Evolutionary conservation across 116 monocot genomes (phyloP).

Genomic region (Posidonia oceanica): DNA sequence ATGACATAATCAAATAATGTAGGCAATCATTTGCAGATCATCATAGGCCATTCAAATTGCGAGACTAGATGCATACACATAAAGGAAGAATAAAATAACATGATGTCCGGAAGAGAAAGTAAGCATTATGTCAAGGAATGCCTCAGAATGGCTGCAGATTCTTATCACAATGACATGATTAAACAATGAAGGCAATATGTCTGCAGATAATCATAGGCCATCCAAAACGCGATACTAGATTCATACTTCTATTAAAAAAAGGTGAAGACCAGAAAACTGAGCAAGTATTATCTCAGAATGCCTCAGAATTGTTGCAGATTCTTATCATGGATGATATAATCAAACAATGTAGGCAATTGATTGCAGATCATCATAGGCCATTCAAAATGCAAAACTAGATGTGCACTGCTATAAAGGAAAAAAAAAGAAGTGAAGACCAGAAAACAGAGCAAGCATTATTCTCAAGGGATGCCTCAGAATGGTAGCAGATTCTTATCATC

Average conservation of each 20-base stretch:
- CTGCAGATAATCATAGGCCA: slow-evolving; percentile 6
- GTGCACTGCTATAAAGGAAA: no score
- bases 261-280: background rate
- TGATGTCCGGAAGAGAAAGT: background rate
- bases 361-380: slow-evolving; percentile 1
- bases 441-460: background rate
- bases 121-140: background rate
- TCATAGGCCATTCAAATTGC: background rate
- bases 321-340: background rate
- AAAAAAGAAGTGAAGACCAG: background rate
- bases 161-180: slow-evolving; percentile 1
- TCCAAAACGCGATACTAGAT: background rate
- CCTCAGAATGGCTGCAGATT: slow-evolving; percentile 3
- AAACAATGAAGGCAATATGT: slow-evolving; percentile 12
- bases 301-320: background rate
- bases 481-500: no score
- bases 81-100: background rate
- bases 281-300: background rate
- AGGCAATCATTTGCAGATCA: slow-evolving; percentile 1
- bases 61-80: background rate
- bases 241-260: background rate
- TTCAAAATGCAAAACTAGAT: background rate
- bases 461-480: background rate
- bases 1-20: background rate
- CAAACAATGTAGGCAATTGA: slow-evolving; percentile 7